Evolutionary conservation across 202 grass and related monocot genomes (phyloP).

Genomic region (Carex sylvatica): DNA sequence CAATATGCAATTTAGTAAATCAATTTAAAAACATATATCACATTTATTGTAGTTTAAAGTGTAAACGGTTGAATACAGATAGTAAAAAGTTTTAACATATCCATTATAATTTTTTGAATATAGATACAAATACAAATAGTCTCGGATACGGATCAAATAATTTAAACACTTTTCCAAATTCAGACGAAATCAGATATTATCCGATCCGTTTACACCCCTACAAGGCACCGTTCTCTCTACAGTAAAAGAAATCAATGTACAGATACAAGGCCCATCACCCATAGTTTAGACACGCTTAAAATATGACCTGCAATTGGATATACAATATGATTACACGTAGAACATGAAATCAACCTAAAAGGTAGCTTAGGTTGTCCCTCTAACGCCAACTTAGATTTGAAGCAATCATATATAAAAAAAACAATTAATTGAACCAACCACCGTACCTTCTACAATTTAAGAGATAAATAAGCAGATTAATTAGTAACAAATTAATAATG

Average conservation of each 20-base stretch:
- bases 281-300: background rate
- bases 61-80: no score
- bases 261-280: background rate
- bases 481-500: background rate
- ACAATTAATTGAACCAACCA: conserved; percentile 27
- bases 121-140: no score
- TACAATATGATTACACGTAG: background rate
- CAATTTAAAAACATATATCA: no score
- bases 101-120: no score
- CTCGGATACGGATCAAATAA: no score
- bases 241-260: background rate
- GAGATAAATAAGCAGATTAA: background rate
- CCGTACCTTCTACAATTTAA: conserved; percentile 22
- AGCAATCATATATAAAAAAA: conserved; percentile 26
- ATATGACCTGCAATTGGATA: background rate
- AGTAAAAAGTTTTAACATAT: no score
- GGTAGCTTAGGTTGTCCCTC: background rate
- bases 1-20: no score
- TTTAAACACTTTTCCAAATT: no score
- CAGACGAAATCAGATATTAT: no score
- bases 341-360: conserved; percentile 14
- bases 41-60: no score
- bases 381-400: conserved; percentile 15
- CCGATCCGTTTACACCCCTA: no score
- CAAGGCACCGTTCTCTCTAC: background rate